Evolutionary conservation across 768 basidiomycete genomes (phyloP), one percentile per base, ranked within the genome.

Genomic region (Lanmaoa rubissima): DNA sequence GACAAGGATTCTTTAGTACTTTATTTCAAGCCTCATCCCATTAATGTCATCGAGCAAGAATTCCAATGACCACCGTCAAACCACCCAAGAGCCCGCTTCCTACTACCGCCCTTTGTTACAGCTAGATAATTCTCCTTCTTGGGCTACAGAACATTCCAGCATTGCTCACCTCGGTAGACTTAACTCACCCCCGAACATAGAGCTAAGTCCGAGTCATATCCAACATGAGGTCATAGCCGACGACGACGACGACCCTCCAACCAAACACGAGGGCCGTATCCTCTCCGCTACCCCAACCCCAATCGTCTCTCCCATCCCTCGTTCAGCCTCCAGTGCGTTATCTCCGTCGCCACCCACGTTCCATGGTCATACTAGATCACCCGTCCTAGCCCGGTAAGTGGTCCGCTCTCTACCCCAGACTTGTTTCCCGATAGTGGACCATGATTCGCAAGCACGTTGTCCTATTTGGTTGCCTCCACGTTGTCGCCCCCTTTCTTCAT

Each of bases 41-140:
- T 73, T 71, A 72, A 71, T 71, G 70, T 60, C 60, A 68, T 62
- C 71, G 49, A 62, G 46, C 64, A 53, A 63, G 41, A 60, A 60
- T 51, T 11, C 60, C 54, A 61, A 71, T 71, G 69, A 52, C 38
- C 52, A 55, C 5, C 56, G 21, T 53, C 69, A 65, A 58, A 42
- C 61, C 42, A 41, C 61, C 48, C 59, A 53, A 34, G 61, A 73
- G 31, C 28, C 58, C 16, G 51, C 55, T 60, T 28, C 57, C 49
- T 58, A 66, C 50, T 68, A 61, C 47, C 64, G 70, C 16, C 71
- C 68, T 54, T 59, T 71, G 54, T 52, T 71, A 69, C 69, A 65
- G n/a, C 64, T 70, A 13, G 65, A 72, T 69, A 62, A 71, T 60
- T 68, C 70, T 19, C 52, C 67, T 4, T 57, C 67, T 46, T 63